These are phyloP conservation scores for Cercophora samala DNA, from an alignment of 495 filamentous ascomycete genomes.

Conservation along the genomic window DNA sequence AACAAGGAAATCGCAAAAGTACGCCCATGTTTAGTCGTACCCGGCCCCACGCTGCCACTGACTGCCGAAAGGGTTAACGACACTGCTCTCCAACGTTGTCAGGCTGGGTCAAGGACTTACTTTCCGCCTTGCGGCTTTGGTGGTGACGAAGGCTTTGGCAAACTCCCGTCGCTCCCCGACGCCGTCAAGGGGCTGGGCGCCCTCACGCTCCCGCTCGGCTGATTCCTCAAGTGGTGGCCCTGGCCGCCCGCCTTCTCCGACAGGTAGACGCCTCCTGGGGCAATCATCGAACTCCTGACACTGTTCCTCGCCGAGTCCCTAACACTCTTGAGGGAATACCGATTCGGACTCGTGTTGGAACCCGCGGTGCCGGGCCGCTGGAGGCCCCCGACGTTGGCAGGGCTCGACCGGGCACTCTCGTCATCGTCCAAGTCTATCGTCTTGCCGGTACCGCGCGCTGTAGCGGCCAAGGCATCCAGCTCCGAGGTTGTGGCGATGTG, in stretches of 20 bases:
- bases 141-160: slow-evolving; percentile 18
- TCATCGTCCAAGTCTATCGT: slow-evolving; percentile 75
- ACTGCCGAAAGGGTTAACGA: slow-evolving; percentile 30
- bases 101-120: slow-evolving; percentile 34
- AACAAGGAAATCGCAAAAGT: not conserved
- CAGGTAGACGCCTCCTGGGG: slow-evolving; percentile 11
- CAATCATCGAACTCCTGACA: slow-evolving; percentile 5
- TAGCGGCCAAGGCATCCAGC: slow-evolving; percentile 87
- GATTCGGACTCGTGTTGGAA: slow-evolving; percentile 11
- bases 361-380: slow-evolving; percentile 18
- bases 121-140: slow-evolving; percentile 36
- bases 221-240: slow-evolving; percentile 17
- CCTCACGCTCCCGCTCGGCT: slow-evolving; percentile 25
- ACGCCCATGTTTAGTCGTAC: slow-evolving; percentile 39
- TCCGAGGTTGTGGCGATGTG: slow-evolving; percentile 73
- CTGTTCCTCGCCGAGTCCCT: slow-evolving; percentile 18
- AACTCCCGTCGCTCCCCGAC: slow-evolving; percentile 15
- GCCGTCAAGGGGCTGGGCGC: slow-evolving; percentile 26
- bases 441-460: slow-evolving; percentile 80
- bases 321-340: slow-evolving; percentile 16
- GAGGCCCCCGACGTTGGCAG: slow-evolving; percentile 37
- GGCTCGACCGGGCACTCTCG: slow-evolving; percentile 55
- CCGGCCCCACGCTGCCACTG: slow-evolving; percentile 56
- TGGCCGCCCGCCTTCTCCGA: not conserved
- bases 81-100: not conserved